Evolutionary conservation across 257 asterid genomes (phyloP).

Genomic region (Solanum okadae): DNA sequence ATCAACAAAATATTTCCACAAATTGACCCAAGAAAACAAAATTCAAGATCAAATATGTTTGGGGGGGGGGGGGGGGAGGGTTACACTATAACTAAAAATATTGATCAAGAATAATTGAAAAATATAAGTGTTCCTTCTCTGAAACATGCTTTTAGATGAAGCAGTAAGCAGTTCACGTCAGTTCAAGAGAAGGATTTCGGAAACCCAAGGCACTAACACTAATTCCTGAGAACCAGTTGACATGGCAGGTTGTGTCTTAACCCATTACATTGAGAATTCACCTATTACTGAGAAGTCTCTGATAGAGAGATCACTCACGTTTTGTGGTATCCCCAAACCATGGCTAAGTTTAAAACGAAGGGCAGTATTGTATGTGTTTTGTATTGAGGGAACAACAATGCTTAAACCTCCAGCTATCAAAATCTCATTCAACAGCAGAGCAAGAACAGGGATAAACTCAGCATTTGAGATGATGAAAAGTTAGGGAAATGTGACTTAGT

Average conservation of each 20-base stretch:
- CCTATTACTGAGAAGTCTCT: not conserved
- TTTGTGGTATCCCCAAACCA: not conserved
- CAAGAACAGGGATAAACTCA: not conserved
- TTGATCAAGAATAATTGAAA: not conserved
- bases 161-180: not conserved
- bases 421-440: not conserved
- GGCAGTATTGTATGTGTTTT: not conserved
- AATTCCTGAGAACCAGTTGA: not conserved
- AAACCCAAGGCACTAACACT: not conserved
- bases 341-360: not conserved
- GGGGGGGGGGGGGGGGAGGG: too few relatives aligned
- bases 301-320: not conserved
- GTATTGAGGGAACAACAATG: not conserved
- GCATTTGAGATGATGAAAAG: not conserved
- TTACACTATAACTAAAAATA: not conserved
- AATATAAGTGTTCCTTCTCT: not conserved
- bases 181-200: not conserved
- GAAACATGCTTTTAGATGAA: not conserved
- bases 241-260: not conserved
- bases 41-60: not conserved
- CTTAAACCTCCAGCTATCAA: not conserved
- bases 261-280: not conserved
- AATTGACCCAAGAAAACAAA: not conserved
- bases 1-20: not conserved
- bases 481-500: not conserved